These are phyloP conservation scores for Alternaria infectoria DNA, from an alignment of 2,329 filamentous ascomycete species.

Conservation along the genomic window DNA sequence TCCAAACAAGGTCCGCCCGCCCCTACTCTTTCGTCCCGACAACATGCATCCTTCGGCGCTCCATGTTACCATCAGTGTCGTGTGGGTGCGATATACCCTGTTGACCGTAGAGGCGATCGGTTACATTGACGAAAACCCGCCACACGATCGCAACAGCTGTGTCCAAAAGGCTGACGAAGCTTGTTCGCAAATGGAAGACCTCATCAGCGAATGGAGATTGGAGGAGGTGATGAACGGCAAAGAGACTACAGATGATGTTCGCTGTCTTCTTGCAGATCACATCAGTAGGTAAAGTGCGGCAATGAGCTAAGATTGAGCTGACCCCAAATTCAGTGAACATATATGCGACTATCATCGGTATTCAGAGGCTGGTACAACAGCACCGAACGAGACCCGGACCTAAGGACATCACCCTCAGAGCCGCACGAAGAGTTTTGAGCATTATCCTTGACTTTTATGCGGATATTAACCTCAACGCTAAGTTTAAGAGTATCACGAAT, in stretches of 20 bases:
- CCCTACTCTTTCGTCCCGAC: conserved; percentile 19
- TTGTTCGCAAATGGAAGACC: conserved; percentile 14
- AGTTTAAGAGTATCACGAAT: conserved; percentile 17
- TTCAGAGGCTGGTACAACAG: conserved; percentile 24
- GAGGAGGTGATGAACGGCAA: conserved; percentile 17
- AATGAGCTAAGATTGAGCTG: background rate
- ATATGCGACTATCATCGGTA: conserved; percentile 33
- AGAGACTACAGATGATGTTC: conserved; percentile 2
- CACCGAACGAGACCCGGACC: conserved; percentile 4
- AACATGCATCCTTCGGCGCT: conserved; percentile 27
- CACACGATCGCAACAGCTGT: background rate
- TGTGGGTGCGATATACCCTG: conserved; percentile 30
- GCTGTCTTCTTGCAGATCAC: conserved; percentile 32
- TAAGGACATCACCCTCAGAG: conserved; percentile 23
- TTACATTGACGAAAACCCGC: conserved; percentile 18
- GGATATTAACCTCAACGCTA: background rate
- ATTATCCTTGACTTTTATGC: conserved; percentile 29
- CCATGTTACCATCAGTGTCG: conserved; percentile 20
- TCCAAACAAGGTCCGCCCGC: conserved; percentile 26
- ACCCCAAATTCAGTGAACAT: conserved; percentile 21
- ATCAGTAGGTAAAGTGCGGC: conserved; percentile 5
- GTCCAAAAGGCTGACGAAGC: conserved; percentile 23
- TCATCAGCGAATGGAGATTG: conserved; percentile 26
- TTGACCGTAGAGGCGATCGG: conserved; percentile 27
- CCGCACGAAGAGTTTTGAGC: conserved; percentile 31